Conservation (phyloP, 1,139 yeast species). For the Yamadazyma diospyri region DNA sequence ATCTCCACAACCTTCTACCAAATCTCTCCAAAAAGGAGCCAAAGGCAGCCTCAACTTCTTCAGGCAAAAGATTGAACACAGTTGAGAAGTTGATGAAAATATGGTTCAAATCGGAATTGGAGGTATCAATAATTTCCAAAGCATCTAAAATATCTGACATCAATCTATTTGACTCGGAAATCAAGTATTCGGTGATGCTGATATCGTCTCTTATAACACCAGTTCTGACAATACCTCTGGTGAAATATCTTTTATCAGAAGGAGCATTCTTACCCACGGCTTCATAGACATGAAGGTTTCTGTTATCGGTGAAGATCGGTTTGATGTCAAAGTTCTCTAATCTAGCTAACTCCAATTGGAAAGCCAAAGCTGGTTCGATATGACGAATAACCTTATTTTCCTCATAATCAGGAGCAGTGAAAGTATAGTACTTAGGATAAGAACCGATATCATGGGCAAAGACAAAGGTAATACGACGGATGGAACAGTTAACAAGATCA, state of each 20-base stretch:
- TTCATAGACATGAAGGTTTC: constrained; percentile 95
- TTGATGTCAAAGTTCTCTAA: constrained; percentile 90
- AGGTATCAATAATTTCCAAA: constrained; percentile 88
- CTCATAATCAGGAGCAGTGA: constrained; percentile 77
- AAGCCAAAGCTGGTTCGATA: constrained; percentile 96
- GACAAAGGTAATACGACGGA: constrained; percentile 91
- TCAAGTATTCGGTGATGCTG: constrained; percentile 87
- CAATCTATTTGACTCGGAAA: constrained; percentile 92
- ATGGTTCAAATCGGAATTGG: constrained; percentile 93
- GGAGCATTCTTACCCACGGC: constrained; percentile 94
- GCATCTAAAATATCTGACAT: constrained; percentile 96
- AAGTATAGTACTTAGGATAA: constrained; percentile 94
- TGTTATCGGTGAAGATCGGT: constrained; percentile 93
- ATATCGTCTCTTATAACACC: constrained; percentile 92
- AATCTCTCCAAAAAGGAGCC: constrained; percentile 97
- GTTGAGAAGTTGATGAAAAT: constrained; percentile 96
- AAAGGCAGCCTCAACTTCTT: constrained; percentile 95
- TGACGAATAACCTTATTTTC: constrained; percentile 94
- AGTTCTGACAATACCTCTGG: constrained; percentile 95
- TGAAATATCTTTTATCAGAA: constrained; percentile 91
- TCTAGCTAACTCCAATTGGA: constrained; percentile 93
- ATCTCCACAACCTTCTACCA: constrained; percentile 94
- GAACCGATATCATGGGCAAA: constrained; percentile 79
- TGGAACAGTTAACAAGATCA: constrained; percentile 63
- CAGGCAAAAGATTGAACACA: constrained; percentile 88